phyloP scores from a whole-genome alignment of 2,329 filamentous ascomycete species.

The Aurifilum marmelostoma region DNA sequence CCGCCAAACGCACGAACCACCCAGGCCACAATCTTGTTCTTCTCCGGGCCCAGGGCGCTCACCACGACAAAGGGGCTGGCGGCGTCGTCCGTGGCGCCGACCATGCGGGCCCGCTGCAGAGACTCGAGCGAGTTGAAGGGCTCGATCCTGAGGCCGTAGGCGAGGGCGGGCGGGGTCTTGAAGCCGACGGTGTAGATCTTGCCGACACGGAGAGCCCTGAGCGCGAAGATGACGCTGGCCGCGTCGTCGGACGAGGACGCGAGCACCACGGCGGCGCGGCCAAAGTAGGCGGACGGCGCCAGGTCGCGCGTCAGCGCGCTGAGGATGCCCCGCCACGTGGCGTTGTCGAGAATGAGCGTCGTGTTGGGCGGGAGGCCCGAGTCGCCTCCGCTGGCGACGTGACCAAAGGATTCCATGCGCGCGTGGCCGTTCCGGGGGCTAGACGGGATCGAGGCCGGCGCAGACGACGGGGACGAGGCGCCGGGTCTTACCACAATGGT shows the following conservation, averaged over 20 bases:
- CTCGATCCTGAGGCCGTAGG: constrained; percentile 71
- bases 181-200: constrained; percentile 87
- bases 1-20: constrained; percentile 73
- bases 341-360: constrained; percentile 76
- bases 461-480: constrained; percentile 45
- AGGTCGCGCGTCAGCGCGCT: constrained; percentile 81
- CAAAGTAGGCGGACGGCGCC: constrained; percentile 79
- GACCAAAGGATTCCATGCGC: constrained; percentile 26
- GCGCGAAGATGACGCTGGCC: constrained; percentile 76
- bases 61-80: constrained; percentile 78
- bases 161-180: constrained; percentile 64
- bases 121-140: constrained; percentile 77
- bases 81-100: constrained; percentile 45
- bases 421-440: constrained; percentile 43
- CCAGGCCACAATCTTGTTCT: constrained; percentile 77
- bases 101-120: constrained; percentile 55
- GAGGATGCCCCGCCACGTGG: constrained; percentile 82
- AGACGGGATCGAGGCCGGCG: constrained; percentile 51
- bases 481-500: constrained; percentile 71
- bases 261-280: constrained; percentile 74
- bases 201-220: constrained; percentile 74
- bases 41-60: constrained; percentile 77
- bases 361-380: constrained; percentile 51
- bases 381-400: constrained; percentile 30
- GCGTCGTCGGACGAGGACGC: constrained; percentile 75